A percentile compares a stretch with the other conserved stretches of the same genome.
These are phyloP conservation scores for Claviceps maximensis DNA, from an alignment of 2,329 filamentous ascomycete genomes.

Conservation along the genomic window DNA sequence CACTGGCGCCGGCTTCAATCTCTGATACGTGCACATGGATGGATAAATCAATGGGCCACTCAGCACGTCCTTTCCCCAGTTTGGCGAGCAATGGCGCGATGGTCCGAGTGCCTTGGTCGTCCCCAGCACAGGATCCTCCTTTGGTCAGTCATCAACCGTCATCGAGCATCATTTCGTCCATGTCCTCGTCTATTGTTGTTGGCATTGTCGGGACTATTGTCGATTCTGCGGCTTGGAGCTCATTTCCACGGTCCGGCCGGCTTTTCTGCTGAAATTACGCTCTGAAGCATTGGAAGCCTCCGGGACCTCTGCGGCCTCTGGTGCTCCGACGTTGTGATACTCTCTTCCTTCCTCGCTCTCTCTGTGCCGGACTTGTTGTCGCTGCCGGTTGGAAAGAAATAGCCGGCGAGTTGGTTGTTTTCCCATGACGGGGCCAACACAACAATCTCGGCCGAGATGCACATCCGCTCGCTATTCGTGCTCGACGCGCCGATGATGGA, in stretches of 20 bases:
- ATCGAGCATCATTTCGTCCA: neutral
- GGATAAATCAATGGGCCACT: neutral
- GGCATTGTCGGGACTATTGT: conserved; percentile 6
- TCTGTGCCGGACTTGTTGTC: neutral
- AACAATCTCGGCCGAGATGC: neutral
- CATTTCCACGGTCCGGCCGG: neutral
- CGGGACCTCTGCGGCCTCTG: no score
- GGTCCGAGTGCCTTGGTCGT: neutral
- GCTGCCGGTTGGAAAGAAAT: neutral
- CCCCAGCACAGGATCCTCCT: neutral
- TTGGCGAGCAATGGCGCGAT: neutral
- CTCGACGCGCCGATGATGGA: neutral
- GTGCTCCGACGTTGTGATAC: neutral
- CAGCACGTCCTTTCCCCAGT: neutral
- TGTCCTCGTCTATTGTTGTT: conserved; percentile 1
- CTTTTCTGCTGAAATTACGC: no score
- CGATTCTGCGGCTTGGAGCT: neutral
- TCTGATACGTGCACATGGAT: neutral
- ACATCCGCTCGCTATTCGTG: neutral
- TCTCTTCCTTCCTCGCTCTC: neutral
- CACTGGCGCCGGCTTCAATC: neutral
- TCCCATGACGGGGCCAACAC: neutral
- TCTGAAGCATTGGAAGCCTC: neutral
- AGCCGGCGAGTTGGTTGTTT: neutral
- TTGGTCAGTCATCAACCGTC: neutral